phyloP scores from a whole-genome alignment of 1,284 basidiomycete genomes.

The Moesziomyces parantarcticus region DNA sequence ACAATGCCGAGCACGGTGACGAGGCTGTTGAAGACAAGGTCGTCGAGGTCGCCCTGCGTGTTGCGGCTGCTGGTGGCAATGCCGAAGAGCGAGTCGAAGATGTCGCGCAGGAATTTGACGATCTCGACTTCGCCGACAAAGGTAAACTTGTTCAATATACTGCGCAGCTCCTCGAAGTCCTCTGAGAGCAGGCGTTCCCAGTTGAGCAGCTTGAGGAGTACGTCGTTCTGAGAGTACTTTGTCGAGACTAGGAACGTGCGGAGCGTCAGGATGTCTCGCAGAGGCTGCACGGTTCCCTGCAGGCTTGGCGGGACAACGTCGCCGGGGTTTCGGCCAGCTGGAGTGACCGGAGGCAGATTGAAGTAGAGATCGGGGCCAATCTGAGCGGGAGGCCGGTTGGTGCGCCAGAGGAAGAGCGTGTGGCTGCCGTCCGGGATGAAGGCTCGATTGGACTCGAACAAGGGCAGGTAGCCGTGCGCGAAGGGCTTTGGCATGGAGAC shows the following conservation, averaged over 20 bases:
- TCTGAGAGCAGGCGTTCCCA: slow-evolving; percentile 75
- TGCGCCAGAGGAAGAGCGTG: slow-evolving; percentile 71
- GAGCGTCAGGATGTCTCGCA: slow-evolving; percentile 80
- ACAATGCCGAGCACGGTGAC: slow-evolving; percentile 84
- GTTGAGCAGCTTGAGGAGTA: slow-evolving; percentile 82
- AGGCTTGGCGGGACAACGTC: slow-evolving; percentile 58
- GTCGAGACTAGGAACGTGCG: slow-evolving; percentile 93
- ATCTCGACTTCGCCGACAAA: slow-evolving; percentile 81
- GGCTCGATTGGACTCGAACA: slow-evolving; percentile 81
- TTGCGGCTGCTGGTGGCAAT: slow-evolving; percentile 83
- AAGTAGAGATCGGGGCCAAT: slow-evolving; percentile 75
- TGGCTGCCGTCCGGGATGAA: slow-evolving; percentile 93
- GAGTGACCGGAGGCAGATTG: slow-evolving; percentile 75
- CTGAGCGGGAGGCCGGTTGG: slow-evolving; percentile 40
- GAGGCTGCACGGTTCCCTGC: slow-evolving; percentile 54
- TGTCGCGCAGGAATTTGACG: slow-evolving; percentile 89
- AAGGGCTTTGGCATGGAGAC: slow-evolving; percentile 72
- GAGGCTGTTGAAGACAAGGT: slow-evolving; percentile 87
- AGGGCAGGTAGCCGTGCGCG: slow-evolving; percentile 89
- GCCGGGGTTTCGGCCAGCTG: slow-evolving; percentile 72
- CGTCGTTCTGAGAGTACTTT: slow-evolving; percentile 88
- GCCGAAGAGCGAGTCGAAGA: slow-evolving; percentile 92
- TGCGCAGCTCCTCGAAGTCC: slow-evolving; percentile 76
- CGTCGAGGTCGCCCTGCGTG: slow-evolving; percentile 81
- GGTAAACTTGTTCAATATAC: slow-evolving; percentile 84